Evolutionary conservation across 495 filamentous ascomycete genomes (phyloP).

Genomic region (Neurospora pannonica): DNA sequence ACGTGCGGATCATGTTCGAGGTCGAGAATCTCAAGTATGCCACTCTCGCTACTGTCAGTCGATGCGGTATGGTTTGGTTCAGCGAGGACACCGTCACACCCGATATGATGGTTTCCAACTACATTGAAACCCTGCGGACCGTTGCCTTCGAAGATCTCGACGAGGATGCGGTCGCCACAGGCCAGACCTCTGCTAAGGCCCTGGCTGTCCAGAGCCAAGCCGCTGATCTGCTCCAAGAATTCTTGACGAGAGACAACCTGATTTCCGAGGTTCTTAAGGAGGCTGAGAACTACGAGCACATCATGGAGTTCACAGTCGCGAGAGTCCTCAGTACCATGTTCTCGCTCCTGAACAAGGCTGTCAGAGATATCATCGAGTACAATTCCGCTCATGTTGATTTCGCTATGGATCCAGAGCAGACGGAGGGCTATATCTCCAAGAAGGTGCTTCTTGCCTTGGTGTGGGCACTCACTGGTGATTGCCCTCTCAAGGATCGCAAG

Average conservation of each 20-base stretch:
- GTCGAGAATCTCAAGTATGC: conserved; percentile 98
- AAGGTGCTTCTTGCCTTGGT: conserved; percentile 84
- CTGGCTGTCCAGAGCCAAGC: conserved; percentile 66
- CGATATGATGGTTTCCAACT: conserved; percentile 85
- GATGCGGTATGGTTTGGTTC: conserved; percentile 99
- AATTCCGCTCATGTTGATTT: conserved; percentile 91
- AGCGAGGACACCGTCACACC: conserved; percentile 93
- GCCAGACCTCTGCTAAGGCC: conserved; percentile 67
- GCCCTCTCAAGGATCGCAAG: conserved; percentile 80
- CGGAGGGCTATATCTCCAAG: conserved; percentile 83
- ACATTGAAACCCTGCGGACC: conserved; percentile 71
- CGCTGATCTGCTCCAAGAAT: conserved; percentile 65
- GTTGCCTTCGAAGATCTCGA: conserved; percentile 88
- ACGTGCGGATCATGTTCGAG: conserved; percentile 99
- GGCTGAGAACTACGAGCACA: conserved; percentile 74
- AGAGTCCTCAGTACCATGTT: conserved; percentile 89
- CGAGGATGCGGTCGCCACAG: conserved; percentile 74
- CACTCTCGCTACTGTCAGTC: conserved; percentile 91
- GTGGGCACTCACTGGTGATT: conserved; percentile 94
- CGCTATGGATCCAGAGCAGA: conserved; percentile 76
- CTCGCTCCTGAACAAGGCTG: conserved; percentile 87
- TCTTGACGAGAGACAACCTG: conserved; percentile 68
- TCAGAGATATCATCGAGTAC: conserved; percentile 87
- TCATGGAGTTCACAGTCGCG: conserved; percentile 94
- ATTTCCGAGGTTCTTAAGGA: conserved; percentile 64